A percentile compares a stretch with the other conserved stretches of the same genome.
Evolutionary conservation across 495 filamentous ascomycete species (phyloP).

Genomic region (Talaromyces nanjingensis): DNA sequence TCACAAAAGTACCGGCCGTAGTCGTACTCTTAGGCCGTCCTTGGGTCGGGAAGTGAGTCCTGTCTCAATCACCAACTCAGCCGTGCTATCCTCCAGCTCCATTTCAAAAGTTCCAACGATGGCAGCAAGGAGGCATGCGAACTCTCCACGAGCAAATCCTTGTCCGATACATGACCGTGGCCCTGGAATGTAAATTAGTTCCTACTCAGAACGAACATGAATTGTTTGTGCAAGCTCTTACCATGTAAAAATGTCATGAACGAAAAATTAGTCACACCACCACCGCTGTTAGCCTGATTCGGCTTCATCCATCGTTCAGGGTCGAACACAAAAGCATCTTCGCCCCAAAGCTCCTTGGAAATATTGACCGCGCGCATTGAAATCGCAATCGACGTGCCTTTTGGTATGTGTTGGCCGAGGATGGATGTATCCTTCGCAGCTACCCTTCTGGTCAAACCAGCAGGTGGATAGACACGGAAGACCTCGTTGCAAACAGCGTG

Average conservation of each 20-base stretch:
- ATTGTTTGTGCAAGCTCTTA: background rate
- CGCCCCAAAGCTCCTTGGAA: slow-evolving; percentile 69
- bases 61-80: slow-evolving; percentile 48
- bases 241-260: slow-evolving; percentile 84
- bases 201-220: background rate
- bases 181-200: slow-evolving; percentile 60
- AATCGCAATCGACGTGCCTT: slow-evolving; percentile 45
- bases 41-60: slow-evolving; percentile 56
- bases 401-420: slow-evolving; percentile 44
- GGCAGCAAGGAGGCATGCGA: slow-evolving; percentile 70
- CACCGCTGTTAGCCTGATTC: slow-evolving; percentile 41
- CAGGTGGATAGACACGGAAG: slow-evolving; percentile 50
- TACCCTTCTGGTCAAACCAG: slow-evolving; percentile 54
- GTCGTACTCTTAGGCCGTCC: slow-evolving; percentile 43
- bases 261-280: slow-evolving; percentile 57
- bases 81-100: slow-evolving; percentile 50
- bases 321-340: slow-evolving; percentile 69
- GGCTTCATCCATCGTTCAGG: slow-evolving; percentile 69
- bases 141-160: slow-evolving; percentile 76
- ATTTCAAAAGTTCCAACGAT: slow-evolving; percentile 68
- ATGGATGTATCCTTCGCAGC: slow-evolving; percentile 58
- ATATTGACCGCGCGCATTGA: slow-evolving; percentile 59
- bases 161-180: slow-evolving; percentile 76
- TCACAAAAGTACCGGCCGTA: background rate
- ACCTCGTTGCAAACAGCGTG: slow-evolving; percentile 57